Base-by-base conservation (phyloP, 1,284 basidiomycete genomes). In the Termitomyces sp. region DNA sequence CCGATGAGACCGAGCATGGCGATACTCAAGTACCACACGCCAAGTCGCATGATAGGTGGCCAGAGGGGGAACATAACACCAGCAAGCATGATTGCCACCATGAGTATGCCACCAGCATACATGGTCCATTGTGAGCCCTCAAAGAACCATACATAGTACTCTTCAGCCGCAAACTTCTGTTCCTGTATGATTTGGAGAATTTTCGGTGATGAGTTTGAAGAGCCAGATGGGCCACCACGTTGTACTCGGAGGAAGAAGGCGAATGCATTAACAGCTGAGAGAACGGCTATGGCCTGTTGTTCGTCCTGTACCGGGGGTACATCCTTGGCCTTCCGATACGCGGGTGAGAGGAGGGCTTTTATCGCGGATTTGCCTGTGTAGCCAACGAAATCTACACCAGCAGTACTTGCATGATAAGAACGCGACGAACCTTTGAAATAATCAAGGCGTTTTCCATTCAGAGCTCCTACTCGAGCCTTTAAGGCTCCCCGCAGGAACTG, bases 11-110 rank as follows among this genome's bases (percentile, higher is more conserved):
- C 91, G 26, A 99, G 78, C 63, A 94, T 87, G 34, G 74, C 91
- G 53, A 98, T 86, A 59, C 86, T 91, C 59, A 99, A 76, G 70
- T 99, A 99, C 89, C 92, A 98, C 49, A 97, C 96, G 37, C 96
- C 96, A 39, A 96, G 76, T n/a, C 96, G 80, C 79, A 99, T 84
- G 62, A 84, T 85, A 41, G 87, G 83, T 2, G 96, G 96, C 96
- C 97, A 99, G 13, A 99, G 81, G 0, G 96, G 96, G 82, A 98
- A 99, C 93, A 99, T 97, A 66, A 98, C 96, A 1, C 91, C 95
- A 1, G 91, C 95, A 41, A 99, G 85, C 78, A 99, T 93, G 64
- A 97, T 77, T 30, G 79, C 84, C 51, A 99, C 93, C 91, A 99
- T 95, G 31, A 86, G 85, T 19, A 90, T 74, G 10, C 92, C 96